Base-by-base conservation (phyloP, 306 rosid species). In the Sicyos edulis region DNA sequence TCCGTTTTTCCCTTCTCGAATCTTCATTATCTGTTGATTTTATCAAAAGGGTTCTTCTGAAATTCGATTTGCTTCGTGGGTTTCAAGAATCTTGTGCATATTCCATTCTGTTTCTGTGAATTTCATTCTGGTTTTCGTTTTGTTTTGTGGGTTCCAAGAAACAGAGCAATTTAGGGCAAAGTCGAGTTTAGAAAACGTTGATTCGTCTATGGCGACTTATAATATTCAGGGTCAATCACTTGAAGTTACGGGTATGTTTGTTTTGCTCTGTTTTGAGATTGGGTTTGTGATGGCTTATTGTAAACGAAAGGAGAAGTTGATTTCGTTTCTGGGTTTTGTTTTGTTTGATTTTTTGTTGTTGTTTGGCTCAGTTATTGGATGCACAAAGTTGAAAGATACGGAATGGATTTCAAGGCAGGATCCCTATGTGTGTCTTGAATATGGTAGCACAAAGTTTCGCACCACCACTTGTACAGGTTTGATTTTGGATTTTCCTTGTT, bases 401-500 rank as follows among this genome's bases (percentile, higher is more conserved):
- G 95, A 89, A 80, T 89, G 98, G 98, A 78, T 90, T 79, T 86
- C 98, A 19, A 75, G 96, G 80, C 96, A 92, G 75, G 96, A 92
- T 76, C 96, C 96, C 0, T 92, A 89, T 44, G 96, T 92, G 8
- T 88, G 92, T 61, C 49, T 92, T 44, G 96, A 90, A 79, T 92
- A 92, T 74, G 95, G 82, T 3, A 77, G 82, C 74, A 52, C 83
- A 16, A 92, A 86, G 76, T 82, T 77, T 78, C 85, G 96, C 9
- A 89, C 97, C 14, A 81, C 87, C 78, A 90, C 96, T 12, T 84
- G 92, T 85, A 92, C 89, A 49, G 96, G 96, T 85, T 75, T 52
- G 22, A 54, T 21, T 45, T 71, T 50, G 50, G 53, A 42, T 55
- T 21, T 6, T 54, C 11, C 55, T 53, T 70, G 22, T 61, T 54